Conservation (phyloP, 805 yeast species). For the Ogataea nonfermentans region DNA sequence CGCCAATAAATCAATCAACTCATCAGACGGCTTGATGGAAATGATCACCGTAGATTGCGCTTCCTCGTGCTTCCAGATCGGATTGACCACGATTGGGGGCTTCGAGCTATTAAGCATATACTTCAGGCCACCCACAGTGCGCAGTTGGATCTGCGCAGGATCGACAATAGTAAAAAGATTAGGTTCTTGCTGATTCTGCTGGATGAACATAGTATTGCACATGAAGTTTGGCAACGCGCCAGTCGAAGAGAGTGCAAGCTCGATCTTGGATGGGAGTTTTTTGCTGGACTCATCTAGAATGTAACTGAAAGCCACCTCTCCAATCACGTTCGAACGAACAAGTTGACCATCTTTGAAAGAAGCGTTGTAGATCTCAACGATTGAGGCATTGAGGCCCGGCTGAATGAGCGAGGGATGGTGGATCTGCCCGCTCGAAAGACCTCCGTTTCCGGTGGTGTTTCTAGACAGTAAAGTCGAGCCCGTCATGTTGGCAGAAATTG, state of each 20-base stretch:
- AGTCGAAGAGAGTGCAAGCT: slow-evolving; percentile 39
- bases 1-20: slow-evolving; percentile 35
- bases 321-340: slow-evolving; percentile 61
- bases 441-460: slow-evolving; percentile 34
- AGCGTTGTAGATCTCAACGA: slow-evolving; percentile 84
- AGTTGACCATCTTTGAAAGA: slow-evolving; percentile 66
- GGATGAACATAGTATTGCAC: slow-evolving; percentile 54
- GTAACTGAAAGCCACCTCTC: slow-evolving; percentile 84
- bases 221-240: slow-evolving; percentile 44
- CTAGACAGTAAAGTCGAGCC: slow-evolving; percentile 39
- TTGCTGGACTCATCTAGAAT: slow-evolving; percentile 34
- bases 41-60: slow-evolving; percentile 84
- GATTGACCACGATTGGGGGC: slow-evolving; percentile 71
- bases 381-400: slow-evolving; percentile 75
- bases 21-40: slow-evolving; percentile 56
- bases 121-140: slow-evolving; percentile 78
- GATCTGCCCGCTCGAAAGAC: slow-evolving; percentile 34
- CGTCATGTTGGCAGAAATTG: slow-evolving; percentile 29
- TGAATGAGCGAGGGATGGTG: slow-evolving; percentile 50
- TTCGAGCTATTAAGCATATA: slow-evolving; percentile 55
- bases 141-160: slow-evolving; percentile 52
- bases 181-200: slow-evolving; percentile 33
- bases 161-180: slow-evolving; percentile 40
- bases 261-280: slow-evolving; percentile 42
- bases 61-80: slow-evolving; percentile 87